Evolutionary conservation across 1,139 yeast genomes (phyloP), one percentile per base, ranked within the genome.

Genomic region (Taphrina sp.): DNA sequence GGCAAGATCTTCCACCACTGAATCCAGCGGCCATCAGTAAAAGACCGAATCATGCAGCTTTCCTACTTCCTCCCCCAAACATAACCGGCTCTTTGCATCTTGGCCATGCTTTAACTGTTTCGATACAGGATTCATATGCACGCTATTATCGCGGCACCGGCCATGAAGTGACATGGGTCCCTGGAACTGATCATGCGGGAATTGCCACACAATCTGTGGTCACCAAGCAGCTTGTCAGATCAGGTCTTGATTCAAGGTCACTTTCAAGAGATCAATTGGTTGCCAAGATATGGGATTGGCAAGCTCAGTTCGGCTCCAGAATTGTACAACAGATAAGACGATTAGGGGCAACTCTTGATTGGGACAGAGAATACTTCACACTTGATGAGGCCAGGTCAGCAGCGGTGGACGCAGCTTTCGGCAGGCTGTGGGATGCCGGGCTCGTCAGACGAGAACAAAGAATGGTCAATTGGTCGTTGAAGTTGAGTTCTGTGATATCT

Each of bases 111-210:
- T 28, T 58, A 17, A 58, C 60, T 3, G 44, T 58, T 26, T 45
- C 58, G 8, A 58, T 58, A 19, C 55, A 36, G 43, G 60, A 58
- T 33, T 57, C 60, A 5, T 36, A 52, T 23, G 38, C 42, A 12
- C 51, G 60, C 1, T 58, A 44, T 29, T 51, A 42, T 24, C 26
- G 43, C n/a, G 37, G 17, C 41, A 10, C 28, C 24, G 60, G 60
- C 10, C 22, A 51, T 17, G 16, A 38, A 12, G 60, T 58, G 10
- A 20, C 16, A 12, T 58, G 59, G 56, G 38, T 43, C 7, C 60
- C 60, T 17, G 60, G 60, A 12, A 52, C 28, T n/a, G 60, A 58
- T 43, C 60, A 58, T 51, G 60, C 60, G 8, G 60, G 60, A 4
- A 58, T 58, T 23, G 60, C 60, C 4, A 57, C 60, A 2, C 60